phyloP scores from a whole-genome alignment of 768 basidiomycete species.

The Ephemerocybe angulata region DNA sequence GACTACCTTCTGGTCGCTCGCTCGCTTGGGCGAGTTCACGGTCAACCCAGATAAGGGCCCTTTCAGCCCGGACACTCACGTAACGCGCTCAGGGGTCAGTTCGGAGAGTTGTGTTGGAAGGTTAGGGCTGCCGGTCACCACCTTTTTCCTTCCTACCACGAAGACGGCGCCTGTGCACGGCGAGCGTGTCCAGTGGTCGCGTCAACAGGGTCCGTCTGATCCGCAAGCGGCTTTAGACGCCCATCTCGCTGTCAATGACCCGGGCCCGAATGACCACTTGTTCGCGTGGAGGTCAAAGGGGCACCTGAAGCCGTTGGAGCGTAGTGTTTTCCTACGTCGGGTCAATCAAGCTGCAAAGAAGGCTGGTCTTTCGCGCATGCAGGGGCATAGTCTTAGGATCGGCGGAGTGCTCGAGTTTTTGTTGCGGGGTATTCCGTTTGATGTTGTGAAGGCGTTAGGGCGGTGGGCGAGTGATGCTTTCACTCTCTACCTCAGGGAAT shows the following conservation, averaged over 20 bases:
- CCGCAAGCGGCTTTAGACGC: constrained; percentile 15
- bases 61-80: constrained; percentile 14
- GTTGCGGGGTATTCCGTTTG: too few species aligned
- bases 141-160: constrained; percentile 25
- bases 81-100: constrained; percentile 9
- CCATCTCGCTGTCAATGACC: constrained; percentile 23
- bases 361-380: too few species aligned
- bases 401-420: too few species aligned
- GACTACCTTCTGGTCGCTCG: constrained; percentile 13
- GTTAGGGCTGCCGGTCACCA: constrained; percentile 19
- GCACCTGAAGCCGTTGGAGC: too few species aligned
- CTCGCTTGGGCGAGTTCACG: constrained; percentile 19
- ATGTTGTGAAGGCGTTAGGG: too few species aligned
- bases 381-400: too few species aligned
- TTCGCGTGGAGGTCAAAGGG: constrained; percentile 5
- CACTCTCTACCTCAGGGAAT: too few species aligned
- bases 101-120: constrained; percentile 17
- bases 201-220: constrained; percentile 16
- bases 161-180: constrained; percentile 16
- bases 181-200: neutral
- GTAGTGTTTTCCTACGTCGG: too few species aligned
- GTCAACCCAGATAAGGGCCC: constrained; percentile 8
- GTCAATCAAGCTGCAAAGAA: too few species aligned
- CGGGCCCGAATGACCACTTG: constrained; percentile 9
- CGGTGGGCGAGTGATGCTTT: too few species aligned